phyloP scores from a whole-genome alignment of 495 filamentous ascomycete species.

The Penicillium verhagenii region DNA sequence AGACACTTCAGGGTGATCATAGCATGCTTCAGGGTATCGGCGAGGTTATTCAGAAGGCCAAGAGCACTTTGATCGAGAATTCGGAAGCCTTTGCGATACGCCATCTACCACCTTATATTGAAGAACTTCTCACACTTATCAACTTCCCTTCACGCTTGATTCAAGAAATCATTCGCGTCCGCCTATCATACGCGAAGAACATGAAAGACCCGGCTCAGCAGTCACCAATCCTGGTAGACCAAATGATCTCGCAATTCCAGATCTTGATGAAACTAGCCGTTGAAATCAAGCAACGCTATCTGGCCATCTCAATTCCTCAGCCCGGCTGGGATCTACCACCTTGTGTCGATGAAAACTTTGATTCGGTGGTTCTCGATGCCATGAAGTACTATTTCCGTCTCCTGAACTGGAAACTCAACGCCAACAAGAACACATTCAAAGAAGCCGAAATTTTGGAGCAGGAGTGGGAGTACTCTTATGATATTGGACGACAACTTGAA shows the following conservation, averaged over 20 bases:
- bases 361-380: conserved; percentile 91
- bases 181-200: conserved; percentile 86
- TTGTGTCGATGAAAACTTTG: conserved; percentile 95
- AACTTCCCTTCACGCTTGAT: conserved; percentile 95
- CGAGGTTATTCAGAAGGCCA: conserved; percentile 86
- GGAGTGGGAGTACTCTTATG: conserved; percentile 95
- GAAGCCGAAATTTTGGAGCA: conserved; percentile 96
- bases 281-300: conserved; percentile 86
- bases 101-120: conserved; percentile 94
- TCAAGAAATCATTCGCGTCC: conserved; percentile 92
- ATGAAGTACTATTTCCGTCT: conserved; percentile 97
- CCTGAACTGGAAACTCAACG: conserved; percentile 93
- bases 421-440: conserved; percentile 98
- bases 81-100: conserved; percentile 81
- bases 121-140: conserved; percentile 91
- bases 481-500: conserved; percentile 81
- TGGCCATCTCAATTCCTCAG: conserved; percentile 78
- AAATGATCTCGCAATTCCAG: conserved; percentile 96
- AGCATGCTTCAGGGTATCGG: conserved; percentile 85
- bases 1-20: conserved; percentile 76
- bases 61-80: conserved; percentile 85
- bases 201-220: conserved; percentile 90
- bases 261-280: conserved; percentile 88
- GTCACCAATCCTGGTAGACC: conserved; percentile 86
- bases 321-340: conserved; percentile 93